A percentile compares a stretch with the other conserved stretches of the same genome.
Conservation (phyloP, 2,329 filamentous ascomycete genomes). For the Rutstroemia sp. region DNA sequence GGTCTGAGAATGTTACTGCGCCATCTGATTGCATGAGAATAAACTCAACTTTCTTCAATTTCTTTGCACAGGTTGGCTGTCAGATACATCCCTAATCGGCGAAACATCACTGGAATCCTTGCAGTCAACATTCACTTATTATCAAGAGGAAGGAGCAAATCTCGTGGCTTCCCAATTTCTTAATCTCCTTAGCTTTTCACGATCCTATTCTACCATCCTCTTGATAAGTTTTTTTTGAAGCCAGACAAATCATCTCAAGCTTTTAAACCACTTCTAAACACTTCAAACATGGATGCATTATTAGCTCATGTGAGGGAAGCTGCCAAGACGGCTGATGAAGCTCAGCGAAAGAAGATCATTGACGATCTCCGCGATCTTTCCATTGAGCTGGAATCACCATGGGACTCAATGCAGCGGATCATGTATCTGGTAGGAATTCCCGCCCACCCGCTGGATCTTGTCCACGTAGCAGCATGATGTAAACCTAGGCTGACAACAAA, state of each 20-base stretch:
- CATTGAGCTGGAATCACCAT: conserved; percentile 6
- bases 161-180: background rate
- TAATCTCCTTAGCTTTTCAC: background rate
- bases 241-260: background rate
- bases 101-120: background rate
- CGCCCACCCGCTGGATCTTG: background rate
- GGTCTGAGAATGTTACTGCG: too few species aligned
- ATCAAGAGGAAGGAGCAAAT: background rate
- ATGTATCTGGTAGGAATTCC: background rate
- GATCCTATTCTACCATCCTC: background rate
- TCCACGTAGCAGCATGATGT: background rate
- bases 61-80: background rate
- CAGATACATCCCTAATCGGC: background rate
- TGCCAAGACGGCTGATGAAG: background rate
- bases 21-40: too few species aligned
- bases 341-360: conserved; percentile 2
- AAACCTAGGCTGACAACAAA: background rate
- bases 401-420: conserved; percentile 8
- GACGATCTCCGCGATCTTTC: conserved; percentile 6
- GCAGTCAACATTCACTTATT: background rate
- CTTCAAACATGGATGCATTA: background rate
- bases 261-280: background rate
- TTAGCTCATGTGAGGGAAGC: background rate
- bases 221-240: background rate
- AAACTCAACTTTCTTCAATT: background rate